phyloP scores from a whole-genome alignment of 1,284 basidiomycete genomes.

The Testicularia cyperi region DNA sequence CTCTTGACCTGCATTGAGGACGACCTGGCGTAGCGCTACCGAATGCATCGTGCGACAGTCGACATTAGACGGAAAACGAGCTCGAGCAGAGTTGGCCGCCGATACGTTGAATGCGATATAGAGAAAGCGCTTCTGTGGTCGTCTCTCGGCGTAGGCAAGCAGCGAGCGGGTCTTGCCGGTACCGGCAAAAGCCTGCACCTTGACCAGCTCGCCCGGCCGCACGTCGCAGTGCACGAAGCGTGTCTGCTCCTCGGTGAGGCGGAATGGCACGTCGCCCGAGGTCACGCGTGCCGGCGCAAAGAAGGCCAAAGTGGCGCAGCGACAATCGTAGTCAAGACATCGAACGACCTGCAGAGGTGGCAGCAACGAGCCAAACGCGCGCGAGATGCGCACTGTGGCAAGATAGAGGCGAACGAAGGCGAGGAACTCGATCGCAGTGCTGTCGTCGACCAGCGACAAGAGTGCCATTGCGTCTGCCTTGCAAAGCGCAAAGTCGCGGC shows the following conservation, averaged over 20 bases:
- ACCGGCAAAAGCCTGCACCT: slow-evolving; percentile 52
- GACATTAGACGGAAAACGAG: slow-evolving; percentile 44
- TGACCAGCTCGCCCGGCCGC: slow-evolving; percentile 39
- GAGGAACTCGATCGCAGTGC: slow-evolving; percentile 39
- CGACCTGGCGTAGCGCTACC: slow-evolving; percentile 41
- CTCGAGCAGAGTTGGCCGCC: slow-evolving; percentile 40
- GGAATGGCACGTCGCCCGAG: slow-evolving; percentile 7
- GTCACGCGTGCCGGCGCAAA: slow-evolving; percentile 15
- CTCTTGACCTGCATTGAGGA: slow-evolving; percentile 32
- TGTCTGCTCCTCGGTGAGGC: slow-evolving; percentile 51
- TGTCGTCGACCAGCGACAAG: slow-evolving; percentile 32
- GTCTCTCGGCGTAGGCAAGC: slow-evolving; percentile 40
- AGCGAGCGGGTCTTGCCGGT: slow-evolving; percentile 54
- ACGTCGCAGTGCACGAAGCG: slow-evolving; percentile 40
- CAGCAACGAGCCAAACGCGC: slow-evolving; percentile 20
- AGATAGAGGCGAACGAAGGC: slow-evolving; percentile 46
- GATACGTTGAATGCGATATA: slow-evolving; percentile 55
- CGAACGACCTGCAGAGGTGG: slow-evolving; percentile 32
- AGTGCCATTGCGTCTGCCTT: slow-evolving; percentile 15
- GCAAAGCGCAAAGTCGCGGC: slow-evolving; percentile 37
- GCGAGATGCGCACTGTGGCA: slow-evolving; percentile 38
- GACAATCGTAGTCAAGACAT: slow-evolving; percentile 43
- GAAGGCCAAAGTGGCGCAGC: slow-evolving; percentile 27
- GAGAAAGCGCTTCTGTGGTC: slow-evolving; percentile 42
- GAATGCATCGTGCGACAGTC: slow-evolving; percentile 55